These are phyloP conservation scores for Spergularia bocconei DNA, from an alignment of 148 eudicot species.

Conservation along the genomic window DNA sequence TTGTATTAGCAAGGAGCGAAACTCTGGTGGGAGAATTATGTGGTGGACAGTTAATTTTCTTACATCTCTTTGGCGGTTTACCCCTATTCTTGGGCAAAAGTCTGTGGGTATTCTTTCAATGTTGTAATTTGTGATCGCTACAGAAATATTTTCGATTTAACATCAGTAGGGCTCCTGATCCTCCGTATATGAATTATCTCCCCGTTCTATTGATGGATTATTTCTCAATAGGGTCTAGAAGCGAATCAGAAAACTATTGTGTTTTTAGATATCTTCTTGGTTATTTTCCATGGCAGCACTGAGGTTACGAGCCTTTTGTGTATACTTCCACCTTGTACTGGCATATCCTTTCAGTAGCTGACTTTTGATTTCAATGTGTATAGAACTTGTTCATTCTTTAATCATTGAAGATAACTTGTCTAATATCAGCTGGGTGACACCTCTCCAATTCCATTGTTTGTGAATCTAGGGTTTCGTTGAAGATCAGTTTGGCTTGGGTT, in stretches of 20 bases:
- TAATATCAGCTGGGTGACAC: not conserved
- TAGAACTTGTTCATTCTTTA: not conserved
- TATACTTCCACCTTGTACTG: not conserved
- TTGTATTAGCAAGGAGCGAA: not conserved
- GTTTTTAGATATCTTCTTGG: too few relatives aligned
- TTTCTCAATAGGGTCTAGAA: too few relatives aligned
- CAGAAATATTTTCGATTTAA: not conserved
- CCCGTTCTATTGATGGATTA: too few relatives aligned
- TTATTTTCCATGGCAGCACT: not conserved
- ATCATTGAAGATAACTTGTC: not conserved
- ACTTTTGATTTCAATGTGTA: not conserved
- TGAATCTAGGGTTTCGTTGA: slow-evolving; percentile 83
- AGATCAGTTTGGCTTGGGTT: slow-evolving; percentile 95
- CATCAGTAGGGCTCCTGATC: not conserved
- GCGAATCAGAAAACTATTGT: too few relatives aligned
- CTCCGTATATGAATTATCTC: not conserved
- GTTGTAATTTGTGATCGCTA: not conserved
- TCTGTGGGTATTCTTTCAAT: not conserved
- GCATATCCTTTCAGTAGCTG: not conserved
- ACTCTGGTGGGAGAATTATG: not conserved
- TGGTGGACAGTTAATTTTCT: not conserved
- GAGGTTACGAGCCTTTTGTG: not conserved
- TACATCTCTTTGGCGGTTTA: not conserved
- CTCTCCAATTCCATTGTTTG: not conserved
- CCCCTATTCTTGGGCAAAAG: not conserved